Conservation (phyloP, 148 eudicot species). For the Amaranthus palmeri region DNA sequence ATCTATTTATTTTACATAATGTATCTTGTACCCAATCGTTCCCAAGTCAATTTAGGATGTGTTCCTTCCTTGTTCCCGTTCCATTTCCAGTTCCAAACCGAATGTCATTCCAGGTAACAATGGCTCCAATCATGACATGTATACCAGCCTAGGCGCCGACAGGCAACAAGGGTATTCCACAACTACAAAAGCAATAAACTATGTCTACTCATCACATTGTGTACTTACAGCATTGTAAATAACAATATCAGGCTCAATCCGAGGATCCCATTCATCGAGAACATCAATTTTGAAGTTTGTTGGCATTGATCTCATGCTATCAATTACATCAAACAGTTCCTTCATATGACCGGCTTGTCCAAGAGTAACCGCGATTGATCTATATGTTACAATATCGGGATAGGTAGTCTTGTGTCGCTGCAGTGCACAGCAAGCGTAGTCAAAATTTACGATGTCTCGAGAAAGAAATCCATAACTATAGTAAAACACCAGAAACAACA, state of each 20-base stretch:
- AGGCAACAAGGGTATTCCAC: neutral
- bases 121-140: neutral
- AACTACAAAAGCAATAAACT: neutral
- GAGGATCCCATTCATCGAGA: constrained; percentile 75
- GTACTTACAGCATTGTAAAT: constrained; percentile 82
- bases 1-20: too few species aligned
- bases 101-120: too few species aligned
- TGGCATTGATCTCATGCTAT: constrained; percentile 79
- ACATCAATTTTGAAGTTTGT: constrained; percentile 47
- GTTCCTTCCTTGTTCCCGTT: too few species aligned
- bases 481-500: constrained; percentile 1
- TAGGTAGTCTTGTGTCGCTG: constrained; percentile 70
- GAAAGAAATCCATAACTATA: neutral
- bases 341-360: constrained; percentile 96
- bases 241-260: constrained; percentile 72
- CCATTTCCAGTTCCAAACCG: too few species aligned
- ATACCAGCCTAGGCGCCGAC: neutral
- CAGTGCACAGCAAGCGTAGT: constrained; percentile 17
- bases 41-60: too few species aligned
- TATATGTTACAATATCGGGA: constrained; percentile 89
- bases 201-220: neutral
- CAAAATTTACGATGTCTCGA: constrained; percentile 8
- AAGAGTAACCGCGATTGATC: constrained; percentile 81
- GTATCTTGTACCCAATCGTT: too few species aligned
- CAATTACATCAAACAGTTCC: constrained; percentile 89